A percentile compares a stretch with the other conserved stretches of the same genome.
phyloP scores from a whole-genome alignment of 2,329 filamentous ascomycete genomes.

The Thyridium curvatum region DNA sequence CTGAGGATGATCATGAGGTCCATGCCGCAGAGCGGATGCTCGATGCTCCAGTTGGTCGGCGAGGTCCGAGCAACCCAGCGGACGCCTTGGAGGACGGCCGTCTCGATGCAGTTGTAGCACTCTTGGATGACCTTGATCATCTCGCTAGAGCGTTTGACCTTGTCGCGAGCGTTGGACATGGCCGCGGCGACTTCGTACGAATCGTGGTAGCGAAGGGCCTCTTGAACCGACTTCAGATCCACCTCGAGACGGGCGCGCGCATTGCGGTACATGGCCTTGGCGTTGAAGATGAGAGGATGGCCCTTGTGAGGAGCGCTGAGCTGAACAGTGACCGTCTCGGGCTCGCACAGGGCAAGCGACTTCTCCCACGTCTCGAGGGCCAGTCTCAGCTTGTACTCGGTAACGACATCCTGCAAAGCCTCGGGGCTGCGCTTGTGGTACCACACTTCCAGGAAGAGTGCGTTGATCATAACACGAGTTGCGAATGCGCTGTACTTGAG shows the following conservation, averaged over 20 bases:
- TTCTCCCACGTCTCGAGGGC: slow-evolving; percentile 99
- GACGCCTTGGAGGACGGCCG: slow-evolving; percentile 86
- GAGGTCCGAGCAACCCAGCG: slow-evolving; percentile 98
- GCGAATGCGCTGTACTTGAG: slow-evolving; percentile 94
- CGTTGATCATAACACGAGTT: slow-evolving; percentile 97
- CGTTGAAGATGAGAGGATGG: slow-evolving; percentile 95
- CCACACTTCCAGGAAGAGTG: slow-evolving; percentile 96
- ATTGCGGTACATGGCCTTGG: slow-evolving; percentile 94
- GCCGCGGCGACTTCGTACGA: slow-evolving; percentile 94
- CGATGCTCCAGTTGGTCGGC: slow-evolving; percentile 97
- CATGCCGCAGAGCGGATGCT: slow-evolving; percentile 92
- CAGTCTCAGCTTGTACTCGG: slow-evolving; percentile 93
- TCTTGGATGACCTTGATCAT: slow-evolving; percentile 99
- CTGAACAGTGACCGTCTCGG: slow-evolving; percentile 80
- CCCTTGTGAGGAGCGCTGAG: slow-evolving; percentile 93
- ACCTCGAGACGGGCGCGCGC: slow-evolving; percentile 88
- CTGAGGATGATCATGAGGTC: slow-evolving; percentile 97
- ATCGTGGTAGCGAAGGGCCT: slow-evolving; percentile 93
- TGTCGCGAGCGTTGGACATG: slow-evolving; percentile 91
- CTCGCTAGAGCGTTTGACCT: slow-evolving; percentile 88
- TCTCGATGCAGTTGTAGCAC: slow-evolving; percentile 97
- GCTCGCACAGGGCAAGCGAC: slow-evolving; percentile 87
- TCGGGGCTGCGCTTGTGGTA: slow-evolving; percentile 98
- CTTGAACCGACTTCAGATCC: slow-evolving; percentile 91
- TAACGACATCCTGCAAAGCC: slow-evolving; percentile 92